These are phyloP conservation scores for Exophiala xenobiotica DNA, from an alignment of 2,329 filamentous ascomycete genomes.

Conservation along the genomic window DNA sequence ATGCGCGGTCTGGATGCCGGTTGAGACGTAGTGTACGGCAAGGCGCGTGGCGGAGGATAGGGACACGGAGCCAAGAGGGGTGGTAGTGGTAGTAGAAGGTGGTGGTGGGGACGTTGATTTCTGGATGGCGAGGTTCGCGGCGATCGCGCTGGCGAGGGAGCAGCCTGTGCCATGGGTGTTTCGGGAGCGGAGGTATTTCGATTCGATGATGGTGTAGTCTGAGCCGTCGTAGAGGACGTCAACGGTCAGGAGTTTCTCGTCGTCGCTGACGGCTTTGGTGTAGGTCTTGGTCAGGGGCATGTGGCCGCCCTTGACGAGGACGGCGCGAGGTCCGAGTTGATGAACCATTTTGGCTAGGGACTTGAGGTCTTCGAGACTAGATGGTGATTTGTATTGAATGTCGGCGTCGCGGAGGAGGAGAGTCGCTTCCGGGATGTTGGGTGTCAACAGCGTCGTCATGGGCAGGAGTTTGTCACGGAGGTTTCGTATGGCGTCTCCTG, in stretches of 20 bases:
- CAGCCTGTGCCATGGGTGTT: conserved; percentile 96
- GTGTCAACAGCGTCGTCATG: conserved; percentile 47
- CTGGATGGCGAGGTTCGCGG: conserved; percentile 56
- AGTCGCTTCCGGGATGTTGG: conserved; percentile 50
- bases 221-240: conserved; percentile 70
- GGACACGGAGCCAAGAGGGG: neutral
- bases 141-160: conserved; percentile 76
- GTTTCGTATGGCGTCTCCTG: conserved; percentile 42
- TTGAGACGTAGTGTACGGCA: conserved; percentile 61
- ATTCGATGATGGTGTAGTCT: conserved; percentile 63
- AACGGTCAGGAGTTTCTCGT: conserved; percentile 66
- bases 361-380: conserved; percentile 64
- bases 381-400: conserved; percentile 25
- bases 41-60: conserved; percentile 53
- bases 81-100: neutral
- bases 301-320: conserved; percentile 89
- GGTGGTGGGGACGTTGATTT: conserved; percentile 2
- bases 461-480: conserved; percentile 44
- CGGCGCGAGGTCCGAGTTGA: conserved; percentile 70
- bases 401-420: conserved; percentile 45
- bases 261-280: conserved; percentile 56
- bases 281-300: conserved; percentile 69
- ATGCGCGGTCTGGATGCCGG: conserved; percentile 57
- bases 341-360: conserved; percentile 65
- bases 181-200: conserved; percentile 66